phyloP scores from a whole-genome alignment of 2,329 filamentous ascomycete species.

The Aureobasidium sp. region DNA sequence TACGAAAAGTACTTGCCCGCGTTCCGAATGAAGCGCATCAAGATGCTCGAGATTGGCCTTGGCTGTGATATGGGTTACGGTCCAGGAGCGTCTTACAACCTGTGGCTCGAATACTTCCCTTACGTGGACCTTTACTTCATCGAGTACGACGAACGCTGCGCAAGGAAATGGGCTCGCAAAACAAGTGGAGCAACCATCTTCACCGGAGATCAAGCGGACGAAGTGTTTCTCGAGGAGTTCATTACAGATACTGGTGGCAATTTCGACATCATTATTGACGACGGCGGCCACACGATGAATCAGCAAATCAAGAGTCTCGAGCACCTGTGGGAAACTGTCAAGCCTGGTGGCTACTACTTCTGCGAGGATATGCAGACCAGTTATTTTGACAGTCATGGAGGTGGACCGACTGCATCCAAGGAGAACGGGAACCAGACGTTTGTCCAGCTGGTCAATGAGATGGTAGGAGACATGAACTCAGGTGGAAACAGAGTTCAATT shows the following conservation, averaged over 20 bases:
- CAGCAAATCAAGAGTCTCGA: constrained; percentile 32
- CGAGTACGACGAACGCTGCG: constrained; percentile 33
- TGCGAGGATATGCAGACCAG: constrained; percentile 24
- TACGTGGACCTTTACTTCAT: constrained; percentile 36
- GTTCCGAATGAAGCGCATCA: constrained; percentile 28
- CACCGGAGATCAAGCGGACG: constrained; percentile 34
- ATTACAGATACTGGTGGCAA: constrained; percentile 26
- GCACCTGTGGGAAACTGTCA: constrained; percentile 31
- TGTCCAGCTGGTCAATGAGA: constrained; percentile 21
- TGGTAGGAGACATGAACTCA: constrained; percentile 21
- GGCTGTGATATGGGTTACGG: constrained; percentile 35
- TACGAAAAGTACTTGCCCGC: constrained; percentile 33
- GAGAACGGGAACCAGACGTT: constrained; percentile 19
- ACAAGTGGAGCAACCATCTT: constrained; percentile 32
- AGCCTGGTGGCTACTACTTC: constrained; percentile 27
- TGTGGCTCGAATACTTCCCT: constrained; percentile 35
- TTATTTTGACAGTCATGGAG: constrained; percentile 21
- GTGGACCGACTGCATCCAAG: constrained; percentile 15
- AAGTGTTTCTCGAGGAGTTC: constrained; percentile 30
- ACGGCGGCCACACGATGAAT: constrained; percentile 33
- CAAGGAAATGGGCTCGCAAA: constrained; percentile 29
- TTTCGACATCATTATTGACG: constrained; percentile 37
- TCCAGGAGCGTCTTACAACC: constrained; percentile 33
- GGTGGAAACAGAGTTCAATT: constrained; percentile 3
- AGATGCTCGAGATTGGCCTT: constrained; percentile 37